phyloP scores from a whole-genome alignment of 1,284 basidiomycete genomes.

The Trametes versicolor region DNA sequence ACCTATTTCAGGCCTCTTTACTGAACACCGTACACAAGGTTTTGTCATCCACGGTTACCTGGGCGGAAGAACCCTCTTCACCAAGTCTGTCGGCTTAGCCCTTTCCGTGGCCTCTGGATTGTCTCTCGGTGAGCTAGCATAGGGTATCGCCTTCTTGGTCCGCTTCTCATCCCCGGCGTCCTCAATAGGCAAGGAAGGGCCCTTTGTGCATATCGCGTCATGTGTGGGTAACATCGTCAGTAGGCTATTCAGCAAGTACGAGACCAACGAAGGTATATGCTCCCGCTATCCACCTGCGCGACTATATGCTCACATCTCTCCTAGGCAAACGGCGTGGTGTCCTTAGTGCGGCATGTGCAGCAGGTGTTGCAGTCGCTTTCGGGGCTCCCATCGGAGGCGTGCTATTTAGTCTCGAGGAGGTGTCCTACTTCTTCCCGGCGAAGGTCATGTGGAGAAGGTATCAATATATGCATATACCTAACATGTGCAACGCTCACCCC shows the following conservation, averaged over 20 bases:
- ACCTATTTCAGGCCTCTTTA: too few relatives aligned
- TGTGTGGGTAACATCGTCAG: conserved; percentile 97
- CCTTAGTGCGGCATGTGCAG: conserved; percentile 91
- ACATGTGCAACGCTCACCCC: neutral
- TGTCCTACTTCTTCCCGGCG: conserved; percentile 95
- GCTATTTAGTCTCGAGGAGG: conserved; percentile 92
- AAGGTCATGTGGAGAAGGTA: conserved; percentile 96
- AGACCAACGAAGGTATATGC: conserved; percentile 88
- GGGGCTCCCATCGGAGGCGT: conserved; percentile 95
- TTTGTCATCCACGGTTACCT: conserved; percentile 99
- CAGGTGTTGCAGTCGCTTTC: conserved; percentile 91
- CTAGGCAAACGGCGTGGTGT: conserved; percentile 91
- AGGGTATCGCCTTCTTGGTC: neutral
- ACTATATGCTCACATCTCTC: conserved; percentile 22
- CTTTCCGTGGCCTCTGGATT: conserved; percentile 93
- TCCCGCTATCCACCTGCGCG: neutral
- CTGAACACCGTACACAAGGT: conserved; percentile 53
- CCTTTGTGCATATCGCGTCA: conserved; percentile 95
- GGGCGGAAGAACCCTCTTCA: conserved; percentile 88
- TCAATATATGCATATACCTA: conserved; percentile 17
- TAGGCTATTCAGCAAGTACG: conserved; percentile 88
- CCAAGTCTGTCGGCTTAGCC: conserved; percentile 91
- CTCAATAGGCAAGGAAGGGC: conserved; percentile 84
- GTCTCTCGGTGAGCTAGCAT: conserved; percentile 67
- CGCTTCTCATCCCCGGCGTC: neutral